Evolutionary conservation across 1,139 yeast species (phyloP), one percentile per base, ranked within the genome.

Genomic region (Hyphopichia khmerensis): DNA sequence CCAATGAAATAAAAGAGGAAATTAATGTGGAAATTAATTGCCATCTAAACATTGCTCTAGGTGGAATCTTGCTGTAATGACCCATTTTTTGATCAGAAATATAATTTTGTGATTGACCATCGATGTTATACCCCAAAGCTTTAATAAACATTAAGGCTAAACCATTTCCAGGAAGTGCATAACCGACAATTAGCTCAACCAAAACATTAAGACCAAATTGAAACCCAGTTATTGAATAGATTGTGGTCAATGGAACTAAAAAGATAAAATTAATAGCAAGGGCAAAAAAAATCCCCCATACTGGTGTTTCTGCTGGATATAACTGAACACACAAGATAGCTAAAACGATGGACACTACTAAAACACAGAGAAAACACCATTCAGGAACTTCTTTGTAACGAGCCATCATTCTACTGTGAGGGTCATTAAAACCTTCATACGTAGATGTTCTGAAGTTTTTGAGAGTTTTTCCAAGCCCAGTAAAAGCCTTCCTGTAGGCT

Each of bases 301-400:
- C 72, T 4, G 82, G 82, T 42, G 80, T 71, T 41, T 74, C 67
- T 9, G 79, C 67, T 15, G 77, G 62, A 51, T 76, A 79, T 1
- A 69, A 21, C 24, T 21, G 5, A 21, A 8, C 8, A 43, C 77
- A 69, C 3, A 77, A 50, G 26, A 80, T 70, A 4, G 79, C 84
- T 41, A 80, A 62, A 1, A 67, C 72, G 5, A 80, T 53, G 2
- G 86, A 70, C 17, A 73, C 48, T n/a, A 77, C 46, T 43, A 82
- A 60, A 15, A 82, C 70, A 11, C 64, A 42, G 19, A 77, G 49
- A 49, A 75, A 82, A 72, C 80, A 79, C 77, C 78, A 76, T 45
- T 80, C 83, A 11, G 87, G 87, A 16, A 80, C 86, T 51, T 82
- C 88, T 33, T 69, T 69, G 56, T 79, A 80, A 17, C 63, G 61